Evolutionary conservation across 441 rosid species (phyloP).

Genomic region (Daphne laureola): DNA sequence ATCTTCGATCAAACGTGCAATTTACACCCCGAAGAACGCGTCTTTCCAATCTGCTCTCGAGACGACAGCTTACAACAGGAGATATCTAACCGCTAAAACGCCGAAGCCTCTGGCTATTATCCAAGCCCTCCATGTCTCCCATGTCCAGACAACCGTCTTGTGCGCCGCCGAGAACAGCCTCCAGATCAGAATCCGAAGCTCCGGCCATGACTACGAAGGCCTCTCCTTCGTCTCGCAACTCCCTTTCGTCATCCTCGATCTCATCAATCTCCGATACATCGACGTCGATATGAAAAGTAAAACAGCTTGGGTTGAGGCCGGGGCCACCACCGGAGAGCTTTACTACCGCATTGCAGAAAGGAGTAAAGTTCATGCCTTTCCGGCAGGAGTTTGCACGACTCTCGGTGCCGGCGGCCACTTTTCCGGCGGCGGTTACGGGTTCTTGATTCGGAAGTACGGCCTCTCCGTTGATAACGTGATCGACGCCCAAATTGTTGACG

Average conservation of each 20-base stretch:
- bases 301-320: slow-evolving; percentile 41
- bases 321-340: slow-evolving; percentile 45
- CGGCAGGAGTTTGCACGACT: slow-evolving; percentile 42
- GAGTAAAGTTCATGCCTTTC: slow-evolving; percentile 36
- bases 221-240: slow-evolving; percentile 25
- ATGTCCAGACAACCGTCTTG: slow-evolving; percentile 32
- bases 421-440: slow-evolving; percentile 46
- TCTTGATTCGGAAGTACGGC: slow-evolving; percentile 40
- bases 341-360: slow-evolving; percentile 35
- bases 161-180: slow-evolving; percentile 29
- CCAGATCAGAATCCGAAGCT: slow-evolving; percentile 38
- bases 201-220: slow-evolving; percentile 53
- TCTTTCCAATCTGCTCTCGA: slow-evolving; percentile 23
- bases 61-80: slow-evolving; percentile 30
- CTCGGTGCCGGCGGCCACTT: slow-evolving; percentile 45
- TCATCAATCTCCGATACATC: slow-evolving; percentile 37
- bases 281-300: slow-evolving; percentile 21
- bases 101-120: slow-evolving; percentile 36
- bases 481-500: slow-evolving; percentile 45
- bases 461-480: slow-evolving; percentile 35
- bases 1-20: slow-evolving; percentile 20
- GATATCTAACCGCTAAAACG: slow-evolving; percentile 25
- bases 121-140: slow-evolving; percentile 27
- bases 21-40: slow-evolving; percentile 19
- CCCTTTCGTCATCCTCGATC: slow-evolving; percentile 38